A percentile compares a stretch with the other conserved stretches of the same genome.
phyloP scores from a whole-genome alignment of 148 eudicot genomes.

The Vaccinium vitisidaea region DNA sequence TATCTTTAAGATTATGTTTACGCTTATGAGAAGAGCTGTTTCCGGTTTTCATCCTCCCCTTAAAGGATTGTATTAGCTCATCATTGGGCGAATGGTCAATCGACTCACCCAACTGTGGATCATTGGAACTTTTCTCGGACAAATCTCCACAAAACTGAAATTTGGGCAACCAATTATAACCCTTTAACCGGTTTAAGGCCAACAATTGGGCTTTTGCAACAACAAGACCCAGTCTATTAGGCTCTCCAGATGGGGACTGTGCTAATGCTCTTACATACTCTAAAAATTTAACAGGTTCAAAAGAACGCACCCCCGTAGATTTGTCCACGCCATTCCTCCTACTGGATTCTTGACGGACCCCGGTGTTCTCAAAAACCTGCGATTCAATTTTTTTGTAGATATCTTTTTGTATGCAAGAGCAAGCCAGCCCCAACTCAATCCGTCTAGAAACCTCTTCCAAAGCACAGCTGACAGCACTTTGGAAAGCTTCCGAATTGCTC shows the following conservation, averaged over 20 bases:
- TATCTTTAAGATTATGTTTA: constrained; percentile 55
- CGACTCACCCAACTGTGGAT: constrained; percentile 29
- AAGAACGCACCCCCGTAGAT: constrained; percentile 39
- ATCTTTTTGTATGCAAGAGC: constrained; percentile 68
- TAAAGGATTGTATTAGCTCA: constrained; percentile 11
- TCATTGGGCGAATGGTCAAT: constrained; percentile 27
- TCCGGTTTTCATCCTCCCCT: constrained; percentile 26
- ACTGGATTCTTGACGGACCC: constrained; percentile 63
- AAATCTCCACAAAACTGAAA: constrained; percentile 48
- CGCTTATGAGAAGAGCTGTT: constrained; percentile 42
- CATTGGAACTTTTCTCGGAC: constrained; percentile 39
- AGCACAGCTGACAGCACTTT: constrained; percentile 75
- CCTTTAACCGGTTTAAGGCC: constrained; percentile 61
- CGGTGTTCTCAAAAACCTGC: constrained; percentile 73
- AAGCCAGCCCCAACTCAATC: constrained; percentile 70
- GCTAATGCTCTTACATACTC: constrained; percentile 63
- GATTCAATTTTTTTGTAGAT: constrained; percentile 45
- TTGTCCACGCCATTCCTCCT: constrained; percentile 51
- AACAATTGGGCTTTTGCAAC: constrained; percentile 73
- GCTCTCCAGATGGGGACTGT: constrained; percentile 44
- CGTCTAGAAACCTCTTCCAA: constrained; percentile 83
- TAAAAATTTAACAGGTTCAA: constrained; percentile 61
- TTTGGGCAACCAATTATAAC: constrained; percentile 46
- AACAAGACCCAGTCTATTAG: constrained; percentile 54
- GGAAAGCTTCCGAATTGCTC: constrained; percentile 69